Evolutionary conservation across 139 green algal genomes (phyloP).

Genomic region (Tetraselmis striata): DNA sequence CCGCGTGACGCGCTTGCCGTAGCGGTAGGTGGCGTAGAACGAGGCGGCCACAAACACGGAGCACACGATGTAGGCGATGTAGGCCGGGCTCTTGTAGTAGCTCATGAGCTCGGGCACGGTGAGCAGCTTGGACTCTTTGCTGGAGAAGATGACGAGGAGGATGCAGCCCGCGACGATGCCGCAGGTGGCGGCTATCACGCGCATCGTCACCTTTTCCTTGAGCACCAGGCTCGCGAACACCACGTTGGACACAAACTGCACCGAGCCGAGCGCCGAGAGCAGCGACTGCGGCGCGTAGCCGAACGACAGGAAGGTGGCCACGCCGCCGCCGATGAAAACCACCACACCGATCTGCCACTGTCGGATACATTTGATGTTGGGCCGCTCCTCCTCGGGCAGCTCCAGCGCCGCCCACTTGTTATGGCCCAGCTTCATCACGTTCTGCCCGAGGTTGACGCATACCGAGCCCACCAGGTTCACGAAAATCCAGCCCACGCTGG

Average conservation of each 20-base stretch:
- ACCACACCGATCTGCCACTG: constrained; percentile 65
- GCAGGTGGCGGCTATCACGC: constrained; percentile 56
- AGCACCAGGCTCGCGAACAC: constrained; percentile 71
- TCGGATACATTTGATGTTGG: constrained; percentile 21
- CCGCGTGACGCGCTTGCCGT: constrained; percentile 24
- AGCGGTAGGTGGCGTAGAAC: constrained; percentile 45
- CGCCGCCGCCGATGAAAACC: constrained; percentile 63
- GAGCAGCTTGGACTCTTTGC: constrained; percentile 57
- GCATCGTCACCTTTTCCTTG: constrained; percentile 57
- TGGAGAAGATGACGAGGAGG: constrained; percentile 79
- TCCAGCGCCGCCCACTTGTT: constrained; percentile 45
- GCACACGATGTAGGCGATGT: constrained; percentile 62
- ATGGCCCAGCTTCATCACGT: constrained; percentile 87
- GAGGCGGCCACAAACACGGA: constrained; percentile 30
- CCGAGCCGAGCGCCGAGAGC: constrained; percentile 67
- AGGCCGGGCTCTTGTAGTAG: constrained; percentile 49
- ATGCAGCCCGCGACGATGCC: constrained; percentile 74
- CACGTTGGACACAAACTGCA: constrained; percentile 87
- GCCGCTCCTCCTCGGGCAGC: constrained; percentile 22
- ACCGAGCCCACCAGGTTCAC: not conserved
- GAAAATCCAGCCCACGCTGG: not conserved
- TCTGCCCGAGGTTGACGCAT: constrained; percentile 35
- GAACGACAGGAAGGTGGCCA: constrained; percentile 73
- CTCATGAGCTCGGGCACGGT: constrained; percentile 55
- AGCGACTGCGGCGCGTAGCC: constrained; percentile 80